Evolutionary conservation across 805 yeast species (phyloP).

Genomic region (Priceomyces medius): DNA sequence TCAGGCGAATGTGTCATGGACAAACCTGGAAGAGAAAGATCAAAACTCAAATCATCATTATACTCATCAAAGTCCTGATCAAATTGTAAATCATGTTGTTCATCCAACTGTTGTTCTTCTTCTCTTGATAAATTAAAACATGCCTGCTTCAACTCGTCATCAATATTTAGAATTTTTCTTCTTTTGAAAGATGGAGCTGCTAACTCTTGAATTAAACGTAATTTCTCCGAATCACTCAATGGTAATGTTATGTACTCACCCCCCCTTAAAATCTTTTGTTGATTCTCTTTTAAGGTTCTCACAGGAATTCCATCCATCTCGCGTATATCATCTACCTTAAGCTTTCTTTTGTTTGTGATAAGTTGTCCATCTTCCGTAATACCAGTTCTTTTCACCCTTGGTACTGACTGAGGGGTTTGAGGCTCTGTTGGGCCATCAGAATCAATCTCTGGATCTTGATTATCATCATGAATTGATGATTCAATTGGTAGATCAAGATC

Average conservation of each 20-base stretch:
- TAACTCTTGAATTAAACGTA: constrained; percentile 34
- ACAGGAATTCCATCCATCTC: constrained; percentile 47
- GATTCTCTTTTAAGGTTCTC: constrained; percentile 31
- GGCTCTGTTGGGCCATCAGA: constrained; percentile 19
- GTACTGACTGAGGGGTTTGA: constrained; percentile 10
- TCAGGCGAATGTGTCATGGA: constrained; percentile 4
- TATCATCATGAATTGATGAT: constrained; percentile 18
- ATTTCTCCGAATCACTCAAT: constrained; percentile 31
- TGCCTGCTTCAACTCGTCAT: constrained; percentile 26
- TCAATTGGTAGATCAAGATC: constrained; percentile 46
- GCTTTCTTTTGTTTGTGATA: constrained; percentile 46
- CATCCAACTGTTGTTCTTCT: constrained; percentile 20
- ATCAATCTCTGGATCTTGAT: constrained; percentile 10
- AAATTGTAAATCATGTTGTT: constrained; percentile 19
- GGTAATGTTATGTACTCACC: constrained; percentile 23
- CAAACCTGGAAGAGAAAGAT: constrained; percentile 10
- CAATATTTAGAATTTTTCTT: constrained; percentile 30
- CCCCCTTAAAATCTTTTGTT: constrained; percentile 22
- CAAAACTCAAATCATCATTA: constrained; percentile 9
- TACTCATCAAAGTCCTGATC: constrained; percentile 19
- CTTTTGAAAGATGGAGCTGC: constrained; percentile 31
- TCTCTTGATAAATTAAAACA: constrained; percentile 26
- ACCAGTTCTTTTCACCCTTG: constrained; percentile 14
- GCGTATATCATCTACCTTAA: constrained; percentile 44
- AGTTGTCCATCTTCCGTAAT: constrained; percentile 43